Evolutionary conservation across 129 eudicot genomes (phyloP).

Genomic region (Artemisia tridentata): DNA sequence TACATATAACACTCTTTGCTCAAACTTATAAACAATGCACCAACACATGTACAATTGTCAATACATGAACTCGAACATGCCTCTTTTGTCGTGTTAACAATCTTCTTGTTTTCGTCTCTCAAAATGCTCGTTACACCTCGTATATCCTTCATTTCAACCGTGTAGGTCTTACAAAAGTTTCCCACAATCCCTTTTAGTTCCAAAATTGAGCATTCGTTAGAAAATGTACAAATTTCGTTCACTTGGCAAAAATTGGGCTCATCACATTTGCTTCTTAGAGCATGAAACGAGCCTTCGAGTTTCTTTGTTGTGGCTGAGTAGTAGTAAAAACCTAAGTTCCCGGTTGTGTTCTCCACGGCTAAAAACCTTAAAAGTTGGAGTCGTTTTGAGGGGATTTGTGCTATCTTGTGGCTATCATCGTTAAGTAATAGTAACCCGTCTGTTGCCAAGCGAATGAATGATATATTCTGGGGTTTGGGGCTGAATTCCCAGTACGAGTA

Average conservation of each 20-base stretch:
- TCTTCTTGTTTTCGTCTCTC: slow-evolving; percentile 27
- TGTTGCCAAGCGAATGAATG: slow-evolving; percentile 58
- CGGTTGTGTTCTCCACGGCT: slow-evolving; percentile 55
- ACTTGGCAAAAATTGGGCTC: slow-evolving; percentile 67
- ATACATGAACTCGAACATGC: slow-evolving; percentile 44
- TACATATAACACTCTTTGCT: slow-evolving; percentile 54
- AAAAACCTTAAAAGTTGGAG: slow-evolving; percentile 53
- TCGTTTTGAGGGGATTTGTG: slow-evolving; percentile 39
- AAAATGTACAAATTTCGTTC: slow-evolving; percentile 58
- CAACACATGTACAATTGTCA: slow-evolving; percentile 64
- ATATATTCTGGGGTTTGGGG: slow-evolving; percentile 47
- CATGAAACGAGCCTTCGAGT: slow-evolving; percentile 66
- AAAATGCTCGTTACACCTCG: slow-evolving; percentile 44
- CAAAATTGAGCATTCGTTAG: slow-evolving; percentile 60
- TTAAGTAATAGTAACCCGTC: slow-evolving; percentile 53
- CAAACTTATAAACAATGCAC: slow-evolving; percentile 50
- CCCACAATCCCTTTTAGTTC: slow-evolving; percentile 21
- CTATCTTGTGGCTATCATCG: slow-evolving; percentile 40
- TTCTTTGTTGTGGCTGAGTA: slow-evolving; percentile 40
- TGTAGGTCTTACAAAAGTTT: slow-evolving; percentile 39
- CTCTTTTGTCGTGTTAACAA: slow-evolving; percentile 36
- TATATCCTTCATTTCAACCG: slow-evolving; percentile 62
- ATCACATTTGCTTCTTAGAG: slow-evolving; percentile 59
- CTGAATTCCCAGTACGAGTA: slow-evolving; percentile 86
- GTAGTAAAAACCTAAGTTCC: slow-evolving; percentile 68